Conservation (phyloP, 2,329 filamentous ascomycete species). For the Pseudocercospora cruenta region DNA sequence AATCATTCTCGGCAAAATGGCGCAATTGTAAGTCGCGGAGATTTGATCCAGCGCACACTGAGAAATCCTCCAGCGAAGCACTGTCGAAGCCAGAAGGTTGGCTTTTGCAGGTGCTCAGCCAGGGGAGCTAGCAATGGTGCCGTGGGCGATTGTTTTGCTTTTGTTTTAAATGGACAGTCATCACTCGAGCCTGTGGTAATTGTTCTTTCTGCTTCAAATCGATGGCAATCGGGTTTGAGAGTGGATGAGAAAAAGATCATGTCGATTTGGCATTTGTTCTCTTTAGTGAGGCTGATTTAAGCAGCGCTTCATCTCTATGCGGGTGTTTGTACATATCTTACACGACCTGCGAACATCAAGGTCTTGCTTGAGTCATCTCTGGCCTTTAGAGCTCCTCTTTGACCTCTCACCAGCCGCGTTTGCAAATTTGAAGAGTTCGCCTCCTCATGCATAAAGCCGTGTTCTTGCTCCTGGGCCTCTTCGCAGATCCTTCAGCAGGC, state of each 20-base stretch:
- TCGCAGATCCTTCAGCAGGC: no score
- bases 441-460: background rate
- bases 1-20: background rate
- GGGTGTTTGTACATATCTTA: background rate
- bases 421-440: background rate
- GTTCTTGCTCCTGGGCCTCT: background rate
- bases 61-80: background rate
- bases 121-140: no score
- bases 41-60: background rate
- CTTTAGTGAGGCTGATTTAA: no score
- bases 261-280: background rate
- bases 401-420: no score
- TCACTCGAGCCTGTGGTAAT: no score
- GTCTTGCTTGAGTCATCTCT: no score
- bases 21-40: no score
- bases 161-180: no score
- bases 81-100: no score
- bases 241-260: background rate
- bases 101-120: no score
- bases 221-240: background rate
- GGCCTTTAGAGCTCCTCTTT: no score
- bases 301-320: background rate
- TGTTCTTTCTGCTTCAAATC: no score
- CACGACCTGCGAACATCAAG: background rate
- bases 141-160: background rate